Percentiles rank a stretch among this genome's conserved stretches.
phyloP scores from a whole-genome alignment of 495 filamentous ascomycete species.

The Podospora comata region DNA sequence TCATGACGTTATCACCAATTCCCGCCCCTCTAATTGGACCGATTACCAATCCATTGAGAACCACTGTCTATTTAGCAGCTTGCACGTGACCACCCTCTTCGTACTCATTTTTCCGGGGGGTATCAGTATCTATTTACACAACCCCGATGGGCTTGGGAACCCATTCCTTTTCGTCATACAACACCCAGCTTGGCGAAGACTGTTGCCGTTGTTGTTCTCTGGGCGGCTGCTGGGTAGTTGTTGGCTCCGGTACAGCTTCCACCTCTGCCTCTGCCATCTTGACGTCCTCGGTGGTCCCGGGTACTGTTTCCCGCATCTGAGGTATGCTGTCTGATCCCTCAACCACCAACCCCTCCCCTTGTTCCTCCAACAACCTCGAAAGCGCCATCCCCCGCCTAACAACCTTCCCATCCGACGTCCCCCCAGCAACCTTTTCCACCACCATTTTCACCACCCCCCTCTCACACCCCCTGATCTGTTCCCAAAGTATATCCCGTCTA shows the following conservation, averaged over 20 bases:
- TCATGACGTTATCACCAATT: slow-evolving; percentile 3
- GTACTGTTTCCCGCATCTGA: neutral
- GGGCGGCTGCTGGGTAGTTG: neutral
- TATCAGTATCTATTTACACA: slow-evolving; percentile 31
- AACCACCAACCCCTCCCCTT: neutral
- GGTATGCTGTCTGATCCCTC: neutral
- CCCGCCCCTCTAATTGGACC: neutral
- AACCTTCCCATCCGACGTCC: neutral
- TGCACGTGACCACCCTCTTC: slow-evolving; percentile 20
- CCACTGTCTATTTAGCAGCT: slow-evolving; percentile 8
- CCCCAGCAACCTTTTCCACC: slow-evolving; percentile 7
- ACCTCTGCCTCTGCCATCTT: slow-evolving; percentile 15
- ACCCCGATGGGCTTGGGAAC: slow-evolving; percentile 61
- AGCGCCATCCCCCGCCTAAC: slow-evolving; percentile 22
- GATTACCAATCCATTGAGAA: neutral
- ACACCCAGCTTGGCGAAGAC: slow-evolving; percentile 44
- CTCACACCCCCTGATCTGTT: neutral
- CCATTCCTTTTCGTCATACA: slow-evolving; percentile 55
- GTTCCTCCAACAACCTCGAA: slow-evolving; percentile 10
- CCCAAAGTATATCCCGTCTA: slow-evolving; percentile 24
- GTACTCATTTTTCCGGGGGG: neutral
- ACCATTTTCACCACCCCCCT: slow-evolving; percentile 31
- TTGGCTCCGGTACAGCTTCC: slow-evolving; percentile 9
- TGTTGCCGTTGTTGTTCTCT: slow-evolving; percentile 9
- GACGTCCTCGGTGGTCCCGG: neutral